Evolutionary conservation across 1,139 yeast genomes (phyloP).

Genomic region (Blastobotrys buckinghamii): DNA sequence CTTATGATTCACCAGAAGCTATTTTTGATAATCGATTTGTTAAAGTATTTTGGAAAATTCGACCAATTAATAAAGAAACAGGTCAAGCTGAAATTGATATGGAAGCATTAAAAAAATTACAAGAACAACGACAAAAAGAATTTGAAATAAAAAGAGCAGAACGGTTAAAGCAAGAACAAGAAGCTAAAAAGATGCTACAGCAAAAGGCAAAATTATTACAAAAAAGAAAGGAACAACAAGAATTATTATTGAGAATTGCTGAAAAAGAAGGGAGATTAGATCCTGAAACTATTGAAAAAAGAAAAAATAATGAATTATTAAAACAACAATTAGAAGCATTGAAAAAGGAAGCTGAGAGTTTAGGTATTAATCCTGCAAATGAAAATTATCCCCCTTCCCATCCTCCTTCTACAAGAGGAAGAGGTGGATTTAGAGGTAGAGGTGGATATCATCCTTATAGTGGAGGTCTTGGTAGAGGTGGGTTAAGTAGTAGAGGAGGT

Average conservation of each 20-base stretch:
- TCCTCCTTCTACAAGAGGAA: slow-evolving; percentile 16
- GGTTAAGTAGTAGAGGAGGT: slow-evolving; percentile 23
- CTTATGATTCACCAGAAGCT: slow-evolving; percentile 42
- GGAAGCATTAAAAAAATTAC: slow-evolving; percentile 35
- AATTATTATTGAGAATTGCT: slow-evolving; percentile 24
- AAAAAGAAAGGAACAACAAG: slow-evolving; percentile 32
- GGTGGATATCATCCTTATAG: slow-evolving; percentile 21
- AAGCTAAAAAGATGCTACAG: slow-evolving; percentile 32
- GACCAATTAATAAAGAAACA: slow-evolving; percentile 3
- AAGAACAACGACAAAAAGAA: slow-evolving; percentile 38
- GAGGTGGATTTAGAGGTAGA: slow-evolving; percentile 22
- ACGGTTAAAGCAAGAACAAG: slow-evolving; percentile 32
- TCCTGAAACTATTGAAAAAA: not conserved
- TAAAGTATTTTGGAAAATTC: slow-evolving; percentile 40
- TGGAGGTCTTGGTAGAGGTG: slow-evolving; percentile 22
- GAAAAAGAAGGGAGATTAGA: slow-evolving; percentile 23
- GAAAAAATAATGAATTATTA: slow-evolving; percentile 31
- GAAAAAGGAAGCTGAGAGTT: slow-evolving; percentile 33
- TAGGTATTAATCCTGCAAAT: slow-evolving; percentile 21
- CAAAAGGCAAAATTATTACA: slow-evolving; percentile 34
- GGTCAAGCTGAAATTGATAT: slow-evolving; percentile 30
- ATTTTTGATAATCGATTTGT: slow-evolving; percentile 46
- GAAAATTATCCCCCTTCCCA: slow-evolving; percentile 2
- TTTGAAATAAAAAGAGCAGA: slow-evolving; percentile 38
- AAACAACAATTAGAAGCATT: slow-evolving; percentile 31